A percentile compares a stretch with the other conserved stretches of the same genome.
phyloP scores from a whole-genome alignment of 2,329 filamentous ascomycete species.

The Sordariomycetes sp. region DNA sequence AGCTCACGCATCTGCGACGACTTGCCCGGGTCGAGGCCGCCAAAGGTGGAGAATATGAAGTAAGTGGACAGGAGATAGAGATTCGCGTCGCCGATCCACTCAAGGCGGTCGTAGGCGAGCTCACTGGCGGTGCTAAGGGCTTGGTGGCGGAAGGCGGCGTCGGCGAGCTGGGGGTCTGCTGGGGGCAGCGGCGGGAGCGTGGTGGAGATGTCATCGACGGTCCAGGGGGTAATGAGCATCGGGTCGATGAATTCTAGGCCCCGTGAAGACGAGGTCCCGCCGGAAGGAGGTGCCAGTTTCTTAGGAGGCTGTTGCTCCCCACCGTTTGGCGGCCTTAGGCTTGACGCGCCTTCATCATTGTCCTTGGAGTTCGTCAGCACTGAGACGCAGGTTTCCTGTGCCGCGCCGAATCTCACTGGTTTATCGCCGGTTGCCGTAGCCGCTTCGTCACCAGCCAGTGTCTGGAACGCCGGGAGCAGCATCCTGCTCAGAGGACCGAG shows the following conservation, averaged over 20 bases:
- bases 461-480: slow-evolving; percentile 15
- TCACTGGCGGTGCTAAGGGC: slow-evolving; percentile 25
- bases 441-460: slow-evolving; percentile 4
- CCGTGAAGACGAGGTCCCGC: not conserved
- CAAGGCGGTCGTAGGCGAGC: slow-evolving; percentile 64
- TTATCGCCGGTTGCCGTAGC: not conserved
- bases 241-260: slow-evolving; percentile 8
- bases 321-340: not conserved
- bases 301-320: not conserved
- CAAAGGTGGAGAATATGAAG: slow-evolving; percentile 63
- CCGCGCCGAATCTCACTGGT: slow-evolving; percentile 4
- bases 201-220: slow-evolving; percentile 30
- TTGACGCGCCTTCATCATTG: not conserved
- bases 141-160: slow-evolving; percentile 54
- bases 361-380: not conserved
- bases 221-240: slow-evolving; percentile 30
- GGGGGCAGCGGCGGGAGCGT: slow-evolving; percentile 49
- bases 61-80: slow-evolving; percentile 64
- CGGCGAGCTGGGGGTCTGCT: slow-evolving; percentile 42
- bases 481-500: slow-evolving; percentile 10
- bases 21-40: slow-evolving; percentile 49
- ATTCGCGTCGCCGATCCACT: slow-evolving; percentile 83
- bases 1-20: slow-evolving; percentile 65
- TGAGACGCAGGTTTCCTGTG: slow-evolving; percentile 6
- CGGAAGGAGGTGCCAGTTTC: not conserved